phyloP scores from a whole-genome alignment of 352 stramenopile genomes.

The Phytophthora europaea region DNA sequence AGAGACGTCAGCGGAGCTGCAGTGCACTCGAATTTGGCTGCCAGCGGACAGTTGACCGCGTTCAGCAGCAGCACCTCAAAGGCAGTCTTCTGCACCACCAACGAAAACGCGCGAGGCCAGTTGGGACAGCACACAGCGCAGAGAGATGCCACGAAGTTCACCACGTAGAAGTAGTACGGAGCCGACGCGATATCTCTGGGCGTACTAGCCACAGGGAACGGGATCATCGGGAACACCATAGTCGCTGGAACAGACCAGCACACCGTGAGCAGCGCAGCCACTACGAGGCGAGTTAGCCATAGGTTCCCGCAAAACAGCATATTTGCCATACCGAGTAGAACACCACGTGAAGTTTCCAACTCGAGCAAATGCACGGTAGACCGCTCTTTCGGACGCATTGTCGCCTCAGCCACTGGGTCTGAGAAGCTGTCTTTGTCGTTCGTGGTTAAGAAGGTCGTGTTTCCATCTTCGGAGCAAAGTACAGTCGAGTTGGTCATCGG shows the following conservation, averaged over 20 bases:
- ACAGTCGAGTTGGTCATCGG: slow-evolving; percentile 22
- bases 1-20: slow-evolving; percentile 41
- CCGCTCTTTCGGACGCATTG: slow-evolving; percentile 18
- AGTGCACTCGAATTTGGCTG: slow-evolving; percentile 17
- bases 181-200: slow-evolving; percentile 38
- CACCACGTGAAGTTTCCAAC: slow-evolving; percentile 31
- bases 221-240: slow-evolving; percentile 26
- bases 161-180: slow-evolving; percentile 52
- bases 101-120: slow-evolving; percentile 36
- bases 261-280: slow-evolving; percentile 34
- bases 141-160: slow-evolving; percentile 44
- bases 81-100: slow-evolving; percentile 49
- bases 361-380: slow-evolving; percentile 39
- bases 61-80: slow-evolving; percentile 58
- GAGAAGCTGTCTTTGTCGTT: slow-evolving; percentile 52
- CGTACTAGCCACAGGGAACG: slow-evolving; percentile 45
- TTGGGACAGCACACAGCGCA: slow-evolving; percentile 47
- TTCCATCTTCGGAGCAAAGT: slow-evolving; percentile 28
- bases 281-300: slow-evolving; percentile 25
- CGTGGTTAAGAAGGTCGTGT: slow-evolving; percentile 30
- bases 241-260: slow-evolving; percentile 47
- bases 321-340: slow-evolving; percentile 36
- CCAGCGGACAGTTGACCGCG: slow-evolving; percentile 46
- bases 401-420: slow-evolving; percentile 39
- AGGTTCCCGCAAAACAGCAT: slow-evolving; percentile 44